Conservation (phyloP, 2,329 filamentous ascomycete genomes). For the Aspergillus vadensis region DNA sequence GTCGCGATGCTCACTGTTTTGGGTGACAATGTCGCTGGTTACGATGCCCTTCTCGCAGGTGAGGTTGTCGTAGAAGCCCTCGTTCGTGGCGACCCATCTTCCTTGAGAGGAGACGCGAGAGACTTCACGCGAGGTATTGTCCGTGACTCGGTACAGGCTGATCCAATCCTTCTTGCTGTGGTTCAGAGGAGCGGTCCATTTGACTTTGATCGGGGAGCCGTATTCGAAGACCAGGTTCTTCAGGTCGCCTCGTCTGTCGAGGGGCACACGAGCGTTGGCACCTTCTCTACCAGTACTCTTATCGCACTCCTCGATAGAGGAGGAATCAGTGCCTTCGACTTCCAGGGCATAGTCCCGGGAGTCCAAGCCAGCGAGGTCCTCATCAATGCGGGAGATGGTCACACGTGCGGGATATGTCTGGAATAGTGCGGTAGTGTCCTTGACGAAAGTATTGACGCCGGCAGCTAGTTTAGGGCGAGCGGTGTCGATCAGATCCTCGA, state of each 20-base stretch:
- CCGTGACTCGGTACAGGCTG: constrained; percentile 91
- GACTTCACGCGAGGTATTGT: constrained; percentile 82
- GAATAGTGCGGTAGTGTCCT: constrained; percentile 84
- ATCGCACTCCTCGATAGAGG: constrained; percentile 56
- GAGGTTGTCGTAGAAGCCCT: constrained; percentile 72
- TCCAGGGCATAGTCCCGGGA: constrained; percentile 77
- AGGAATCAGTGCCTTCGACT: constrained; percentile 67
- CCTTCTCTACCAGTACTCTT: constrained; percentile 73
- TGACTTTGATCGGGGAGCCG: constrained; percentile 83
- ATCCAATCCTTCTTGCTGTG: constrained; percentile 95
- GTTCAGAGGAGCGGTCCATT: constrained; percentile 84
- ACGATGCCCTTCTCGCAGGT: constrained; percentile 77
- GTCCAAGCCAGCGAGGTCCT: constrained; percentile 77
- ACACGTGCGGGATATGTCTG: constrained; percentile 86
- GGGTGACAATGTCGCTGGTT: constrained; percentile 60
- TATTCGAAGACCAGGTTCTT: constrained; percentile 83
- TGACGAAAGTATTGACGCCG: constrained; percentile 82
- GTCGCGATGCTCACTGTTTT: constrained; percentile 54
- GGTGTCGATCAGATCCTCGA: constrained; percentile 86
- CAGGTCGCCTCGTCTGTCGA: constrained; percentile 60
- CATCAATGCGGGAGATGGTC: constrained; percentile 75
- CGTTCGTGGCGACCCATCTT: constrained; percentile 82
- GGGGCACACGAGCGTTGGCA: constrained; percentile 66
- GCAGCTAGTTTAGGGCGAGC: constrained; percentile 83
- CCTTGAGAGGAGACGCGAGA: constrained; percentile 84